A percentile compares a stretch with the other conserved stretches of the same genome.
Conservation (phyloP, 2,329 filamentous ascomycete genomes). For the Tolypocladium endophyticum region DNA sequence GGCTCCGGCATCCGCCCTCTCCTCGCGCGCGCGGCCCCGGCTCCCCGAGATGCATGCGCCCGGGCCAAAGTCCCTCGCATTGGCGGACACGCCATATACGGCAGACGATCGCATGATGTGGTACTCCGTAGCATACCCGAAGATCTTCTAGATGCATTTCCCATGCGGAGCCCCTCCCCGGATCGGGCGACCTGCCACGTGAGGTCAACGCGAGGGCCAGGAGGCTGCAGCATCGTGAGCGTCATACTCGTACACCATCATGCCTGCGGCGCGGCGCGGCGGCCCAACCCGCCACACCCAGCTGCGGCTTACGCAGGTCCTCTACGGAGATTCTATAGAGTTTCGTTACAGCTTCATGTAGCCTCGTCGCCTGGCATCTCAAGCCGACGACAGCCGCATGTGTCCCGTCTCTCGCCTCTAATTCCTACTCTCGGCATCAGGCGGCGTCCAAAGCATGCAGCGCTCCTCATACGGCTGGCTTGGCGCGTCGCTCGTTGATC, state of each 20-base stretch:
- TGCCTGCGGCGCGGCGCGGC: neutral
- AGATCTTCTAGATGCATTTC: neutral
- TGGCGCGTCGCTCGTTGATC: conserved; percentile 12
- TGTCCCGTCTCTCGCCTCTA: neutral
- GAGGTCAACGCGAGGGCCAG: neutral
- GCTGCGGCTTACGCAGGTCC: neutral
- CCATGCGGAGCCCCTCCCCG: neutral
- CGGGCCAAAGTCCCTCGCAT: neutral
- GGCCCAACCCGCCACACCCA: neutral
- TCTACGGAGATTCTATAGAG: neutral
- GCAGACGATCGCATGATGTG: neutral
- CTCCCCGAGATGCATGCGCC: neutral
- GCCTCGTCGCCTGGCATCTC: neutral
- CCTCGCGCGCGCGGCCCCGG: neutral
- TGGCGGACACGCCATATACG: neutral
- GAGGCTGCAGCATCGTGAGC: neutral
- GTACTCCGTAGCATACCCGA: neutral
- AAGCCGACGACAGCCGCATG: neutral
- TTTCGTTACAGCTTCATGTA: neutral
- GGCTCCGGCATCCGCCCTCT: neutral
- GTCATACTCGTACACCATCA: neutral
- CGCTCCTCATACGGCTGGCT: conserved; percentile 22
- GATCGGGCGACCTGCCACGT: neutral
- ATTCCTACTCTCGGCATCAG: neutral
- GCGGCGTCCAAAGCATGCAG: conserved; percentile 19